Base-by-base conservation (phyloP, 768 basidiomycete species). In the Leccinum pellstonianum region DNA sequence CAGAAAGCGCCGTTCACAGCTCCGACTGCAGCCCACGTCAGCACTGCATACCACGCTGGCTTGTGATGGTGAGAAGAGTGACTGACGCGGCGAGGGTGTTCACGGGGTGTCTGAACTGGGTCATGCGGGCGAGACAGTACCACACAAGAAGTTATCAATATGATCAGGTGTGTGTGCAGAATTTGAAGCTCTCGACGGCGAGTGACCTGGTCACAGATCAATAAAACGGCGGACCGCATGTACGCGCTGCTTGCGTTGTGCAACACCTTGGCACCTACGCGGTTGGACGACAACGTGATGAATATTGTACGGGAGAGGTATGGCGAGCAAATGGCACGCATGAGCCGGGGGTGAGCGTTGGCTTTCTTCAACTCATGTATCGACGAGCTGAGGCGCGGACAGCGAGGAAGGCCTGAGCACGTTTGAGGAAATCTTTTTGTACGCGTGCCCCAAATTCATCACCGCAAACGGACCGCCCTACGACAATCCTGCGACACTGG, bases 181-280 rank as follows among this genome's bases (percentile, higher is more conserved):
- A 25, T 41, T 17, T 15, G 57, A 25, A 12, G 46, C 2, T 21
- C 35, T 25, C 14, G 1, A 15, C 25, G 9, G 50, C 27, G 9
- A 35, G 48, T 62, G 38, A 60, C 52, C 7, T 17, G 25, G 25
- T 3, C 12, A 38, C 66, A 93, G 91, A 97, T 99, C 76, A 94
- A 89, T 78, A 98, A 98, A 81, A 95, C 91, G 17, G 95, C 93
- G 3, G 97, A 99, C 70, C 81, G 97, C 50, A 99, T 98, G 95
- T 96, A 98, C 68, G 95, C 95, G 5, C 76, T 99, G 33, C 91
- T 98, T 62, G 93, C 95, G 7, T 86, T 99, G 60, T 96, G 94
- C 77, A 90, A 93, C 65, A 90, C 92, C 1, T 82, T 98, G 9
- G 94, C 95, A 3, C 95, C 97, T 2, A 95, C 89, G 57, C 83